These are phyloP conservation scores for Solanum chiquidenum DNA, from an alignment of 257 asterid species.

Conservation along the genomic window DNA sequence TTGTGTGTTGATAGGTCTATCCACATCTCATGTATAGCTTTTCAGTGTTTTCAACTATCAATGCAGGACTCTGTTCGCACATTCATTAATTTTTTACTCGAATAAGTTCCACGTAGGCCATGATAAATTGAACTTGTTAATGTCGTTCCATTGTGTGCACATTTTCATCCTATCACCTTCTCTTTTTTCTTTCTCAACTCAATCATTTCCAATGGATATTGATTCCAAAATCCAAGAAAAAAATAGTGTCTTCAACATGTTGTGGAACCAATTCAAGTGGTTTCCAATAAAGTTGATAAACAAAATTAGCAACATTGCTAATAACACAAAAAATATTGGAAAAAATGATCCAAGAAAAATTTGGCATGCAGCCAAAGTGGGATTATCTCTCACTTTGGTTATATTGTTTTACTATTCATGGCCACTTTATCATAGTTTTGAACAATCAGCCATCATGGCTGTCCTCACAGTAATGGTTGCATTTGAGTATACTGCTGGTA, in stretches of 20 bases:
- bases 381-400: conserved; percentile 19
- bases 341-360: conserved; percentile 25
- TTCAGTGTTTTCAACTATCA: too few relatives aligned
- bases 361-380: conserved; percentile 25
- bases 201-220: not conserved
- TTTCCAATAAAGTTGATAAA: conserved; percentile 1
- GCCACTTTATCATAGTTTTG: conserved; percentile 25
- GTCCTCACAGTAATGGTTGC: conserved; percentile 28
- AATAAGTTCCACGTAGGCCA: too few relatives aligned
- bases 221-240: not conserved
- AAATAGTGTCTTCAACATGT: not conserved
- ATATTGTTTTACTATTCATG: conserved; percentile 17
- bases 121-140: not conserved
- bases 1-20: too few relatives aligned
- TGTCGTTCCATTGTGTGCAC: not conserved
- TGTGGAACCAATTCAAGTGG: not conserved
- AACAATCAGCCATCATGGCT: conserved; percentile 29
- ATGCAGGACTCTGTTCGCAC: not conserved
- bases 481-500: conserved; percentile 31
- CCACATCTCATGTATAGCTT: too few relatives aligned
- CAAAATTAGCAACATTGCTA: not conserved
- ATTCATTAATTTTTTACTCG: too few relatives aligned
- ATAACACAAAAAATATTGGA: conserved; percentile 10
- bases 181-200: not conserved
- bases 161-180: not conserved